Evolutionary conservation across 352 stramenopile species (phyloP), one percentile per base, ranked within the genome.

Genomic region (Phytophthora megakarya): DNA sequence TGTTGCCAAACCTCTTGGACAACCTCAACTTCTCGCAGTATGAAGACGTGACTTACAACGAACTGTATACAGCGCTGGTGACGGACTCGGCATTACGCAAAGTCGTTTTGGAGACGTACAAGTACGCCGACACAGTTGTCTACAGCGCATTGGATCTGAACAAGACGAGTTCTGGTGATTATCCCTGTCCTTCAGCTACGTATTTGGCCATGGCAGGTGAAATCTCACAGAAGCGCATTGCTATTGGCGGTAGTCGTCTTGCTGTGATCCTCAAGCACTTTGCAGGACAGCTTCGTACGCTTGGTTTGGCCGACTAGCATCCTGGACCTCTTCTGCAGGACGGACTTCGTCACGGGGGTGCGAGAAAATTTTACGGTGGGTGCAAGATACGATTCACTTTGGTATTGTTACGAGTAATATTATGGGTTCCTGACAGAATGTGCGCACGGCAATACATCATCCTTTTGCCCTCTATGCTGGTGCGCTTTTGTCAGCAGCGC

Each of bases 251-350:
- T 54, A 75, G 70, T n/a, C 80, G 82, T n/a, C 77, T 91, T 26
- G 72, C 80, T 5, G 73, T 89, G 2, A 59, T 91, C 8, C 61
- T 91, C 11, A 88, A 76, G 51, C 71, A 90, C 57, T 72, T 88
- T 35, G 79, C 75, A 6, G 61, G 72, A 35, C 78, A 87, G 49
- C 53, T 90, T 25, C 72, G 78, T 35, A 58, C 48, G 12, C 73
- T 73, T n/a, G 64, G 65, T 8, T 63, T 88, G 33, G 73, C 68
- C 8, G 9, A 74, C 7, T 71, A 67, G 63, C n/a, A n/a, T n/a
- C n/a, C n/a, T n/a, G n/a, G n/a, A n/a, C n/a, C n/a, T n/a, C n/a
- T n/a, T n/a, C n/a, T n/a, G n/a, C n/a, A n/a, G n/a, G n/a, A n/a
- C n/a, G n/a, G n/a, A n/a, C n/a, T n/a, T n/a, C n/a, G n/a, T n/a